Base-by-base conservation (phyloP, 139 green algal genomes). In the Diplosphaera chodatii region DNA sequence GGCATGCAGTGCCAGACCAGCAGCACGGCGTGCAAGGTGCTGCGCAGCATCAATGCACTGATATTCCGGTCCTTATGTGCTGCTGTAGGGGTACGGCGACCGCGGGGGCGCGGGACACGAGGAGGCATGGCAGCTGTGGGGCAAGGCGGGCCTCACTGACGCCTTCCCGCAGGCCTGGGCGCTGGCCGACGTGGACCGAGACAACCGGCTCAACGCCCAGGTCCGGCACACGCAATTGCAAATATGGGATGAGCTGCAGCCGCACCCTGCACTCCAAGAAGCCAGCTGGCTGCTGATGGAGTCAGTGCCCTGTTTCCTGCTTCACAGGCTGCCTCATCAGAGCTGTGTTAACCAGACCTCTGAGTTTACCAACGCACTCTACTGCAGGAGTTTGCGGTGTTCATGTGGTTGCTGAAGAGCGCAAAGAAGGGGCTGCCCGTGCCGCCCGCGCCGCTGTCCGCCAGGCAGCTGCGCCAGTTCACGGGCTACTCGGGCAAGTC, bases 311-410 rank as follows among this genome's bases (percentile, higher is more conserved):
- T n/a, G n/a, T n/a, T n/a, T n/a, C n/a, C n/a, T n/a, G n/a, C n/a
- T n/a, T n/a, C n/a, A n/a, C n/a, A n/a, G n/a, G n/a, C n/a, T n/a
- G n/a, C n/a, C n/a, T n/a, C n/a, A n/a, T n/a, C n/a, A n/a, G n/a
- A n/a, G n/a, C n/a, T n/a, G n/a, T n/a, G n/a, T n/a, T n/a, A n/a
- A n/a, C n/a, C n/a, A n/a, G n/a, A n/a, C n/a, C n/a, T n/a, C n/a
- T n/a, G n/a, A n/a, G n/a, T n/a, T n/a, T n/a, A n/a, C n/a, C n/a
- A n/a, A n/a, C n/a, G n/a, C n/a, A n/a, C n/a, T n/a, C n/a, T n/a
- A n/a, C n/a, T n/a, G 48, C 48, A 59, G 48, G 48, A 59, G 48
- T 59, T 59, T 59, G 48, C 48, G 48, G 48, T 59, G 48, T 59
- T 59, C 48, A 59, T 59, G 48, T 59, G 48, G 48, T 18, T 59